A percentile compares a stretch with the other conserved stretches of the same genome.
Conservation (phyloP, 148 eudicot genomes). For the Polygonum maritimum region DNA sequence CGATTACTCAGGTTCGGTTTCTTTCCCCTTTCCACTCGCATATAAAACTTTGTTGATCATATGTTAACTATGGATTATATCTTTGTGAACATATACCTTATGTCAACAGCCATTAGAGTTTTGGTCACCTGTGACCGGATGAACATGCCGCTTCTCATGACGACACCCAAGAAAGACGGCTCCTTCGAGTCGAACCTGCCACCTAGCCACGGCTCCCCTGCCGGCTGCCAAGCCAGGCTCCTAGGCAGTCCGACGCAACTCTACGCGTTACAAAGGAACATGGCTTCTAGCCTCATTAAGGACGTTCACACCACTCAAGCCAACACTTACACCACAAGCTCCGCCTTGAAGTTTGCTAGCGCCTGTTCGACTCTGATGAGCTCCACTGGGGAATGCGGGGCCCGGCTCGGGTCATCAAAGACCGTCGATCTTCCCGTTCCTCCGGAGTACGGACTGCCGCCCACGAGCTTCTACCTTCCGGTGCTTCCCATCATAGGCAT, state of each 20-base stretch:
- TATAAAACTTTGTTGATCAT: not conserved
- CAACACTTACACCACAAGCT: slow-evolving; percentile 22
- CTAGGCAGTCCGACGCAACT: slow-evolving; percentile 38
- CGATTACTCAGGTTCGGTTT: slow-evolving; percentile 35
- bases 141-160: slow-evolving; percentile 25
- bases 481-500: slow-evolving; percentile 57
- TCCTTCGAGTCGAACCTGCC: slow-evolving; percentile 32
- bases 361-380: slow-evolving; percentile 17
- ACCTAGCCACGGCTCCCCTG: not conserved
- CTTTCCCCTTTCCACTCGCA: not conserved
- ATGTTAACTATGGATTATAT: not conserved
- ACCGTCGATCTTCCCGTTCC: slow-evolving; percentile 49
- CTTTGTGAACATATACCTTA: not conserved
- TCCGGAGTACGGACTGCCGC: slow-evolving; percentile 57
- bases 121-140: slow-evolving; percentile 34
- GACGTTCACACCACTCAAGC: not conserved
- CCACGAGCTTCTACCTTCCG: slow-evolving; percentile 44
- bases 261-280: slow-evolving; percentile 19
- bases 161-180: slow-evolving; percentile 36
- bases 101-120: slow-evolving; percentile 25
- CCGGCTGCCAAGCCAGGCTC: slow-evolving; percentile 33
- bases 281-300: slow-evolving; percentile 14
- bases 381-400: slow-evolving; percentile 15
- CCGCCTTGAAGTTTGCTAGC: slow-evolving; percentile 33
- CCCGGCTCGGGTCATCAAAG: slow-evolving; percentile 32